These are phyloP conservation scores for Colletotrichum lini DNA, from an alignment of 2,329 filamentous ascomycete genomes.

Conservation along the genomic window DNA sequence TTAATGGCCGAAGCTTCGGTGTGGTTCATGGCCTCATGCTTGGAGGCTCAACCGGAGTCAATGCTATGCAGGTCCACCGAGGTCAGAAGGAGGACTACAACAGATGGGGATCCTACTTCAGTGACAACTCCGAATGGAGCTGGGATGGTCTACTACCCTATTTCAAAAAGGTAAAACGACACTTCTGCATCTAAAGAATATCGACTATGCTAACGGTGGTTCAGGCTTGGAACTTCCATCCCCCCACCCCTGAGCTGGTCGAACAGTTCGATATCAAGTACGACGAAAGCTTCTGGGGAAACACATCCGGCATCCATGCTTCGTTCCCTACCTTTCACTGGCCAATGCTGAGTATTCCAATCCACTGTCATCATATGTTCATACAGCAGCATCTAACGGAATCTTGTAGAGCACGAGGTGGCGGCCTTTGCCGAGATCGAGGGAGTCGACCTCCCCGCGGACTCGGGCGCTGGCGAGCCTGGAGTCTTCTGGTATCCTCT, in stretches of 20 bases:
- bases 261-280: constrained; percentile 47
- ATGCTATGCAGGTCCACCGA: constrained; percentile 49
- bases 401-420: constrained; percentile 43
- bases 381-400: neutral
- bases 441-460: constrained; percentile 46
- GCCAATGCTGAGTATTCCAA: constrained; percentile 43
- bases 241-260: constrained; percentile 43
- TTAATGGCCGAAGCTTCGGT: constrained; percentile 35
- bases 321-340: constrained; percentile 46
- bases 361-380: neutral
- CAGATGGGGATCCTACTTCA: constrained; percentile 47
- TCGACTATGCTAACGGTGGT: neutral
- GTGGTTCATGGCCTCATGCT: constrained; percentile 46
- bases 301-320: constrained; percentile 45
- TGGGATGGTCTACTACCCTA: constrained; percentile 50
- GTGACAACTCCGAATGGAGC: constrained; percentile 45
- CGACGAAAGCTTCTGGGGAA: constrained; percentile 46
- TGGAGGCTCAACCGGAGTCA: constrained; percentile 49
- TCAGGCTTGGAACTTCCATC: constrained; percentile 45
- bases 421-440: constrained; percentile 44
- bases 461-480: constrained; percentile 47
- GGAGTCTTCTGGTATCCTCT: constrained; percentile 53
- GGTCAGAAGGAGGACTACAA: constrained; percentile 49
- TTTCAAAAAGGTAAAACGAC: constrained; percentile 47
- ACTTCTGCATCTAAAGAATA: constrained; percentile 20